Conservation (phyloP, 83 land plant genomes). For the Picea abies region DNA sequence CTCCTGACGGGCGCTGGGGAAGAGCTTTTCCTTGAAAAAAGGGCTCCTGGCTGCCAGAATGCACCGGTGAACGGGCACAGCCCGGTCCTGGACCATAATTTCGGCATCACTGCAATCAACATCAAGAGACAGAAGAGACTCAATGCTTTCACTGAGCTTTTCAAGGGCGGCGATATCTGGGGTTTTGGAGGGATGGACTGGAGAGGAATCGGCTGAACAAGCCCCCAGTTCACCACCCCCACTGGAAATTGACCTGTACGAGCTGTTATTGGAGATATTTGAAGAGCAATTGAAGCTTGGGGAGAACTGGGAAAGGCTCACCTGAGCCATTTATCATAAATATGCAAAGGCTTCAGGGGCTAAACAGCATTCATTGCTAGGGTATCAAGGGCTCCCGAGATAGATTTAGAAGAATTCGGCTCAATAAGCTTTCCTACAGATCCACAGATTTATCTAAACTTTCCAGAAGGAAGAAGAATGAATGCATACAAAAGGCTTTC, state of each 20-base stretch:
- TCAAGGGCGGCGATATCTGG: conserved; percentile 38
- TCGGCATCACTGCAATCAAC: conserved; percentile 63
- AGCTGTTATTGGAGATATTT: conserved; percentile 16
- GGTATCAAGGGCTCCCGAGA: neutral
- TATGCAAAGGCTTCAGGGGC: neutral
- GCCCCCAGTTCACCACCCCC: conserved; percentile 5
- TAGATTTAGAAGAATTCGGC: neutral
- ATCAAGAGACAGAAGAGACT: conserved; percentile 42
- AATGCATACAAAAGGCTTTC: too few species aligned
- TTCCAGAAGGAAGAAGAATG: neutral
- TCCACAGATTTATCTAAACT: neutral
- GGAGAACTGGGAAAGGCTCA: neutral
- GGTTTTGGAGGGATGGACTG: neutral
- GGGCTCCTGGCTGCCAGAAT: conserved; percentile 70
- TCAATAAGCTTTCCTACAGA: neutral
- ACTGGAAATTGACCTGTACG: neutral
- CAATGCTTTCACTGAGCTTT: conserved; percentile 60
- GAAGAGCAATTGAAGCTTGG: conserved; percentile 40
- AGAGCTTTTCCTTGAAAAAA: conserved; percentile 52
- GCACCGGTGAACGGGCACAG: conserved; percentile 72
- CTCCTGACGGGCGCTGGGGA: conserved; percentile 17
- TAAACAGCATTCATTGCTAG: neutral
- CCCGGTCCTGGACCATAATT: conserved; percentile 49
- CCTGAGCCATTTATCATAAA: conserved; percentile 2
- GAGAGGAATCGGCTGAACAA: neutral